Conservation (phyloP, 2,329 filamentous ascomycete species). For the Nothophaeocryptopus gaeumannii region DNA sequence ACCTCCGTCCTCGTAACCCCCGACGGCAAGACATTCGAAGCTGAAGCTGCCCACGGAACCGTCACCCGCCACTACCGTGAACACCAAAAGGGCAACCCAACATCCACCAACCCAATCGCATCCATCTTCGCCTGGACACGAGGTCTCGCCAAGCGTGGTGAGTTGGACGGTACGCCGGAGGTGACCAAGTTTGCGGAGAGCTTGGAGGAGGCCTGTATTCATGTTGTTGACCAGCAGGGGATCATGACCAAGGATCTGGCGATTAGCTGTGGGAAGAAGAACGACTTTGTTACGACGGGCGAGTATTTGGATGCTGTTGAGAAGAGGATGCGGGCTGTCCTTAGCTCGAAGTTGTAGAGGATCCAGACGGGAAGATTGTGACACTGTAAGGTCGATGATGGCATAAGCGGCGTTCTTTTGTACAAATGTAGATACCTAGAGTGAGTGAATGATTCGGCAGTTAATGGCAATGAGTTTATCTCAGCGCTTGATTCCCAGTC, state of each 20-base stretch:
- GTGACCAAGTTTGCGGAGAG: conserved; percentile 86
- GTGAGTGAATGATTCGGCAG: background rate
- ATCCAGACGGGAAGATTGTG: background rate
- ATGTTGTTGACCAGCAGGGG: conserved; percentile 88
- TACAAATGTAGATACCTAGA: conserved; percentile 4
- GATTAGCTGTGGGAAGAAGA: conserved; percentile 86
- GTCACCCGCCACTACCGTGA: conserved; percentile 98
- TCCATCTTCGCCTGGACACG: conserved; percentile 99
- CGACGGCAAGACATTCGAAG: conserved; percentile 94
- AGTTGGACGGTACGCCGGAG: conserved; percentile 89
- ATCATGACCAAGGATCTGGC: conserved; percentile 99
- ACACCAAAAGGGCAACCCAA: conserved; percentile 96
- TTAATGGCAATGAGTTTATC: too few relatives aligned
- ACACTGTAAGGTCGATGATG: background rate
- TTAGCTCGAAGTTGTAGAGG: conserved; percentile 70
- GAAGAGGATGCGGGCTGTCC: conserved; percentile 74
- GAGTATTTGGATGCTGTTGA: conserved; percentile 94
- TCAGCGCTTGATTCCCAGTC: too few relatives aligned
- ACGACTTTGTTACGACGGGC: conserved; percentile 84
- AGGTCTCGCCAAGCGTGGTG: conserved; percentile 86
- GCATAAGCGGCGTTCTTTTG: background rate
- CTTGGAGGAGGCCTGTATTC: conserved; percentile 88
- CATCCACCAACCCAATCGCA: conserved; percentile 96
- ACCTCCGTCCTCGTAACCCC: conserved; percentile 96
- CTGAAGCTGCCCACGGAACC: conserved; percentile 95